Conservation (phyloP, 2,329 filamentous ascomycete genomes). For the Sporothrix humicola region DNA sequence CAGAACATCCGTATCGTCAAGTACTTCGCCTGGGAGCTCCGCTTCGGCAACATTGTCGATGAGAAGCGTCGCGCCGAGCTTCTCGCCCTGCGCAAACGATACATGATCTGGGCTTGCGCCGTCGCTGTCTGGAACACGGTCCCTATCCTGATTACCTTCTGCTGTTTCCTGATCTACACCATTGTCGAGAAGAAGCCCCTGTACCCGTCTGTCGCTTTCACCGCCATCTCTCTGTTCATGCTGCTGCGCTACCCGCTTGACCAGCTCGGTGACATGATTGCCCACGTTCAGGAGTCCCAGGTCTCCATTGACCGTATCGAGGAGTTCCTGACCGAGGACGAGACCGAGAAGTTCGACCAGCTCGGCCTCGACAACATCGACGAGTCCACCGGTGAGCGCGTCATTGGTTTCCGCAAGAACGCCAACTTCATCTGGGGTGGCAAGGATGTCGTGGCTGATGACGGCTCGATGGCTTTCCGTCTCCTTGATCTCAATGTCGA, state of each 20-base stretch:
- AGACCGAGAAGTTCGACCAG: constrained; percentile 94
- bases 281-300: constrained; percentile 95
- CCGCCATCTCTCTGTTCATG: constrained; percentile 93
- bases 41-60: constrained; percentile 83
- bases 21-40: constrained; percentile 97
- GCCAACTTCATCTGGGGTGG: constrained; percentile 90
- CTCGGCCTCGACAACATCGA: constrained; percentile 73
- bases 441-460: constrained; percentile 63
- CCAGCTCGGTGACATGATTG: constrained; percentile 97
- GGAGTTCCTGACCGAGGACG: constrained; percentile 88
- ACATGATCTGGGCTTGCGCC: constrained; percentile 88
- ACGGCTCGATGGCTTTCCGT: constrained; percentile 76
- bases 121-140: constrained; percentile 97
- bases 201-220: constrained; percentile 92
- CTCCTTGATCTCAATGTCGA: constrained; percentile 82
- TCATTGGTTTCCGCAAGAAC: constrained; percentile 78
- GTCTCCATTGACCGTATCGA: constrained; percentile 97
- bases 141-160: constrained; percentile 92
- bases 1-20: constrained; percentile 99
- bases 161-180: constrained; percentile 94
- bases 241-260: constrained; percentile 91
- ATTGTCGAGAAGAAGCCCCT: constrained; percentile 86
- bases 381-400: constrained; percentile 69
- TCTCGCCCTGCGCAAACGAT: constrained; percentile 76
- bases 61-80: constrained; percentile 86